Evolutionary conservation across 2,329 filamentous ascomycete species (phyloP).

Genomic region (Cladophialophora bantiana): DNA sequence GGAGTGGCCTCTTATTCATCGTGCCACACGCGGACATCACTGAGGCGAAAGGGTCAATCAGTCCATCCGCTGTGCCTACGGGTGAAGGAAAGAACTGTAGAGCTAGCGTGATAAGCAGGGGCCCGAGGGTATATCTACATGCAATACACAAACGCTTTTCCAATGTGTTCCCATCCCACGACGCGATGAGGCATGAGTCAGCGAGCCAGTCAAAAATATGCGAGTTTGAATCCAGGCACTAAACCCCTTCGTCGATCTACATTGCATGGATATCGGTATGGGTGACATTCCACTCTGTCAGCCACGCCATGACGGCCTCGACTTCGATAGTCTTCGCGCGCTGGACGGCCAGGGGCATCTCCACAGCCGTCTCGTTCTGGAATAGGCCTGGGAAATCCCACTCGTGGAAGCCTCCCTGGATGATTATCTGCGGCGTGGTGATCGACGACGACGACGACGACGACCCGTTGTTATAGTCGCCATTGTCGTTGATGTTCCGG

Average conservation of each 20-base stretch:
- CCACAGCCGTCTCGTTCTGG: conserved; percentile 10
- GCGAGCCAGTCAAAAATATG: not conserved
- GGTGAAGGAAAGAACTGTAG: no score
- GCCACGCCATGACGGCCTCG: conserved; percentile 22
- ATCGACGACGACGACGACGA: conserved; percentile 45
- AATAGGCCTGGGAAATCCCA: conserved; percentile 61
- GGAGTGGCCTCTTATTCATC: no score
- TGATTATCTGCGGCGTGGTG: conserved; percentile 74
- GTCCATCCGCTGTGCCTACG: no score
- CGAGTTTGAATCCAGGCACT: not conserved
- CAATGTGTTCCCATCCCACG: no score
- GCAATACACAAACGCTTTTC: no score
- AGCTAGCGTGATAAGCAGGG: no score
- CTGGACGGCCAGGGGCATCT: conserved; percentile 13
- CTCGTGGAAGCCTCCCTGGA: conserved; percentile 76
- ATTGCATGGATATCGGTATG: not conserved
- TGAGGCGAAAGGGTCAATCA: no score
- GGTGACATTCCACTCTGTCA: conserved; percentile 23
- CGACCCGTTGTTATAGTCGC: not conserved
- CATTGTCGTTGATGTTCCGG: conserved; percentile 51
- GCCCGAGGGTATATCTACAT: no score
- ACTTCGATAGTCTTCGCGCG: conserved; percentile 21
- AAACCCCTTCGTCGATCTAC: not conserved
- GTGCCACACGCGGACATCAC: no score
- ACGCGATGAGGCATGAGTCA: no score